These are phyloP conservation scores for Nitzschia sp. DNA, from an alignment of 108 stramenopile genomes.

Conservation along the genomic window DNA sequence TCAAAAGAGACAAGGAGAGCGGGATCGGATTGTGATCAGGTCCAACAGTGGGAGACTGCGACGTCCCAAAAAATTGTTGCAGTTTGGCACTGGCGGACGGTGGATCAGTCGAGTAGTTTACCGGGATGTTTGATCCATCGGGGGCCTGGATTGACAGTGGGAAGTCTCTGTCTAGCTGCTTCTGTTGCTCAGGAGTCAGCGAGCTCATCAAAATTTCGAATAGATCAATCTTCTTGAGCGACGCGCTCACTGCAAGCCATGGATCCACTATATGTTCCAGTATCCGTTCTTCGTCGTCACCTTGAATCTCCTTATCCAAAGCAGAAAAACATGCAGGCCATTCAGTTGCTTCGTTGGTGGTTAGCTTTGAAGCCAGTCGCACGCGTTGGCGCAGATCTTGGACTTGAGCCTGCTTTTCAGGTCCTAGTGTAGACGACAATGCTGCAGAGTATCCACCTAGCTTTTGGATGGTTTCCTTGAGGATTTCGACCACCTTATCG, in stretches of 20 bases:
- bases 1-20: constrained; percentile 46
- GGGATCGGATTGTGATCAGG: constrained; percentile 30
- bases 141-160: constrained; percentile 48
- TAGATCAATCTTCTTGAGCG: constrained; percentile 50
- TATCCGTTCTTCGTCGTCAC: constrained; percentile 23
- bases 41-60: constrained; percentile 41
- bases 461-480: constrained; percentile 43
- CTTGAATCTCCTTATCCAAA: constrained; percentile 32
- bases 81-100: constrained; percentile 57
- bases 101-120: constrained; percentile 32
- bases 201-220: constrained; percentile 31
- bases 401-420: constrained; percentile 25
- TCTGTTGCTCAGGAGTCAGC: constrained; percentile 28
- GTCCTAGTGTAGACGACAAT: constrained; percentile 37
- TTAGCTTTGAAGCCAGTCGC: constrained; percentile 27
- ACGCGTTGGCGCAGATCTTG: constrained; percentile 41
- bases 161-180: constrained; percentile 28
- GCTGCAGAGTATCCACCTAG: constrained; percentile 48
- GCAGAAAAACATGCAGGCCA: constrained; percentile 48
- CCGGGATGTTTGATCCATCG: constrained; percentile 50
- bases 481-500: constrained; percentile 40
- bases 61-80: constrained; percentile 67
- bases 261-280: constrained; percentile 46
- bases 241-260: constrained; percentile 43
- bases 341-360: constrained; percentile 2